Conservation (phyloP, 345 rosid species). For the Eucalyptus decipiens region DNA sequence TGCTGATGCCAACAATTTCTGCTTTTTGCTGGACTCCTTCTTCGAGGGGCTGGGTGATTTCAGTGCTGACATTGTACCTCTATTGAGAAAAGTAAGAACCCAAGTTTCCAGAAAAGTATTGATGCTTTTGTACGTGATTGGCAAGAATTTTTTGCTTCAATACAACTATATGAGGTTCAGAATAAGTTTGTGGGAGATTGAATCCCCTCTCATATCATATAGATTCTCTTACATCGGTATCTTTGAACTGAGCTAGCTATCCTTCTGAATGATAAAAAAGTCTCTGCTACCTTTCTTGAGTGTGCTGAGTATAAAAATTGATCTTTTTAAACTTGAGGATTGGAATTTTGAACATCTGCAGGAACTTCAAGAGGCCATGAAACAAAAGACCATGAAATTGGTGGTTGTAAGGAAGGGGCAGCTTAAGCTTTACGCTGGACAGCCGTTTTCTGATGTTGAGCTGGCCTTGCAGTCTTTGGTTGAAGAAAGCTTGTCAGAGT, state of each 20-base stretch:
- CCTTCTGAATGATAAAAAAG: background rate
- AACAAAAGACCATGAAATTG: constrained; percentile 27
- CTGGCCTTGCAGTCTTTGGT: constrained; percentile 44
- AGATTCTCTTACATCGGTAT: background rate
- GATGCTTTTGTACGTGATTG: background rate
- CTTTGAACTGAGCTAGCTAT: background rate
- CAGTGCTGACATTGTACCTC: constrained; percentile 46
- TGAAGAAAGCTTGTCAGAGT: background rate
- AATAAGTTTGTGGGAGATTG: background rate
- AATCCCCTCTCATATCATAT: background rate
- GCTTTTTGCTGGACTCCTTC: constrained; percentile 48
- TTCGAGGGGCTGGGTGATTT: constrained; percentile 67
- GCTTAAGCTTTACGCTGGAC: constrained; percentile 68
- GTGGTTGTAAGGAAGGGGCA: constrained; percentile 65
- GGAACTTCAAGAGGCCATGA: constrained; percentile 52
- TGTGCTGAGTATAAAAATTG: background rate
- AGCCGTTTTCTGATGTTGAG: constrained; percentile 65
- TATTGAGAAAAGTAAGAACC: constrained; percentile 39
- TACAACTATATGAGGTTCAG: background rate
- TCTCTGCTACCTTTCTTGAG: background rate
- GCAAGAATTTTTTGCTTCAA: background rate
- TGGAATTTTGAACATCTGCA: constrained; percentile 5
- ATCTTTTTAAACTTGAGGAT: background rate
- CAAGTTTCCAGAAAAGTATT: background rate
- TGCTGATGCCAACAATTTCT: constrained; percentile 73